A percentile compares a stretch with the other conserved stretches of the same genome.
These are phyloP conservation scores for Pseudovirgaria hyperparasitica DNA, from an alignment of 2,329 filamentous ascomycete species.

Conservation along the genomic window DNA sequence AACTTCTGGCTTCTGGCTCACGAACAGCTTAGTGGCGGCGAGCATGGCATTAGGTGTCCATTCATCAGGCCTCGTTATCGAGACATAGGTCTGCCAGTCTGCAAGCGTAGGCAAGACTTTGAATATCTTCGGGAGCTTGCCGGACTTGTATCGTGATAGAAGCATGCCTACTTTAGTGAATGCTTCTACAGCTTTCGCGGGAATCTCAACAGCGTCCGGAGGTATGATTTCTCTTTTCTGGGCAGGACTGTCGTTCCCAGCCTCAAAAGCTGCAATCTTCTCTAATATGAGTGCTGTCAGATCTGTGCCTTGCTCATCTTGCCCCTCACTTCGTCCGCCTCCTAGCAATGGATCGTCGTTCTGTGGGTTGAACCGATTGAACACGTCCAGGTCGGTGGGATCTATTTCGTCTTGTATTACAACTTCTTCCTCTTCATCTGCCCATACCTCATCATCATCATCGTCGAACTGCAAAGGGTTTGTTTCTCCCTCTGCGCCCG, in stretches of 20 bases:
- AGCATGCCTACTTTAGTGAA: slow-evolving; percentile 78
- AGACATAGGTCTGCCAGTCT: slow-evolving; percentile 79
- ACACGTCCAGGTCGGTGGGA: slow-evolving; percentile 76
- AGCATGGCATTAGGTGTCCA: slow-evolving; percentile 75
- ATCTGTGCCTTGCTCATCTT: slow-evolving; percentile 47
- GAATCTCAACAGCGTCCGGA: slow-evolving; percentile 76
- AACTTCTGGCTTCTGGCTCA: slow-evolving; percentile 66
- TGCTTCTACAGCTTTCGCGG: slow-evolving; percentile 84
- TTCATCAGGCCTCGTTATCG: slow-evolving; percentile 67
- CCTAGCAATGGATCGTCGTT: slow-evolving; percentile 64
- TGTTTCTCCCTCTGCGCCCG: slow-evolving; percentile 38
- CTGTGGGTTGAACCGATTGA: slow-evolving; percentile 76
- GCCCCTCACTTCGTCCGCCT: slow-evolving; percentile 31
- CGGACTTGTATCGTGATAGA: slow-evolving; percentile 84
- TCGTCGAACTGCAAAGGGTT: slow-evolving; percentile 36
- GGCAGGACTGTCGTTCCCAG: slow-evolving; percentile 42
- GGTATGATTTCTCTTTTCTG: slow-evolving; percentile 35
- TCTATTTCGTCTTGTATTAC: slow-evolving; percentile 58
- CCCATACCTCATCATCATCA: slow-evolving; percentile 50
- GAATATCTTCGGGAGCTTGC: slow-evolving; percentile 94
- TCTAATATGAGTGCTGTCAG: slow-evolving; percentile 85
- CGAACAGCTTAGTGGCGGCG: slow-evolving; percentile 84
- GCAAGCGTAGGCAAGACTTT: slow-evolving; percentile 90
- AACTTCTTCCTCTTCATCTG: slow-evolving; percentile 63
- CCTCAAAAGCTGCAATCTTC: slow-evolving; percentile 88